These are phyloP conservation scores for Boletus subcaerulescens DNA, from an alignment of 768 basidiomycete species.

Conservation along the genomic window DNA sequence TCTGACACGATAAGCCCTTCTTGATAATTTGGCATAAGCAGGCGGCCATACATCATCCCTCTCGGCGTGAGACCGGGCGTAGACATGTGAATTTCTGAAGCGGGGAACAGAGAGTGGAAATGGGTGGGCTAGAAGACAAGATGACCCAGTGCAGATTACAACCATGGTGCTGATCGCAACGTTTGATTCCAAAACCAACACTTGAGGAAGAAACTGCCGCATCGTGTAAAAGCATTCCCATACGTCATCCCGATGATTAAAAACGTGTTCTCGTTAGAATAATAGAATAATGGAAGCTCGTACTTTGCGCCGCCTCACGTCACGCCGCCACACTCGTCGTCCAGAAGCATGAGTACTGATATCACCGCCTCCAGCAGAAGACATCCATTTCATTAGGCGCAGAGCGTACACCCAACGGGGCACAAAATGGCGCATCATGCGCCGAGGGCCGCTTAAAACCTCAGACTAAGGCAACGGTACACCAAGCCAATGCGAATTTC, in stretches of 20 bases:
- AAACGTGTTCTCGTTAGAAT: constrained; percentile 3
- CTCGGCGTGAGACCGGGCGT: too few relatives aligned
- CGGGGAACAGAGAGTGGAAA: too few relatives aligned
- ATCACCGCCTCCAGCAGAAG: neutral
- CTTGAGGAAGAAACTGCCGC: neutral
- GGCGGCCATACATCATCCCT: too few relatives aligned
- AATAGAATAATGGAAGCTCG: constrained; percentile 2
- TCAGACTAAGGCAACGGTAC: constrained; percentile 5
- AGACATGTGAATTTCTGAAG: too few relatives aligned
- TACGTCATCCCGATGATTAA: neutral
- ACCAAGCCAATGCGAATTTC: neutral
- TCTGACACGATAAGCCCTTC: too few relatives aligned
- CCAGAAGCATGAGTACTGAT: neutral
- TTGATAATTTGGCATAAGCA: too few relatives aligned
- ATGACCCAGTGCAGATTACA: too few relatives aligned
- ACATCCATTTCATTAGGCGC: constrained; percentile 1
- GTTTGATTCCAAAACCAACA: too few relatives aligned
- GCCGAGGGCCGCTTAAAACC: neutral
- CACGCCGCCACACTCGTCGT: neutral
- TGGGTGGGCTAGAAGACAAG: too few relatives aligned
- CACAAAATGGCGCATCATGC: neutral
- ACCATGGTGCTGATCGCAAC: too few relatives aligned
- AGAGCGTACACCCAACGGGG: neutral
- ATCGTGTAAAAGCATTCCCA: neutral
- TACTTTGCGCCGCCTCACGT: constrained; percentile 18